Conservation (phyloP, 2,329 filamentous ascomycete species). For the Scortechinia acanthostroma region DNA sequence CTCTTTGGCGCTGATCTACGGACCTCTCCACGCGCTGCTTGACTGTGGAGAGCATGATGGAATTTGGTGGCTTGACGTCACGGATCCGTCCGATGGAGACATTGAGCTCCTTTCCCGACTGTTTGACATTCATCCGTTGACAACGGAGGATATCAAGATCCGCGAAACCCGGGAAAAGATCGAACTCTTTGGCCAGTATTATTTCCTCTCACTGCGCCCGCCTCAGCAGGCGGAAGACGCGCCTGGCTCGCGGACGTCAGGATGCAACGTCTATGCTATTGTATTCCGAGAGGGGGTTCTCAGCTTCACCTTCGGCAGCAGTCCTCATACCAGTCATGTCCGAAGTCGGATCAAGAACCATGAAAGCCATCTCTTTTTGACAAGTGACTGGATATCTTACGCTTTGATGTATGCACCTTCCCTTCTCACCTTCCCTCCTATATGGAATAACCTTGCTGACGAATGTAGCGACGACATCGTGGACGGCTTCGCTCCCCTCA, state of each 20-base stretch:
- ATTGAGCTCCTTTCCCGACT: not conserved
- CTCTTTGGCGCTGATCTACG: not conserved
- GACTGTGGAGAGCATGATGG: not conserved
- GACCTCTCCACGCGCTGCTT: not conserved
- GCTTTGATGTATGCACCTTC: not conserved
- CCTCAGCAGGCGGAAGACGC: not conserved
- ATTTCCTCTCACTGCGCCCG: not conserved
- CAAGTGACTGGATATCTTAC: not conserved
- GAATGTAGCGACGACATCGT: not conserved
- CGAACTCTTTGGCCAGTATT: not conserved
- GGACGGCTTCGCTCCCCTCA: not conserved
- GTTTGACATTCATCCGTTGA: not conserved
- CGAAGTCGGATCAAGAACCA: not conserved
- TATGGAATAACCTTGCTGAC: no score
- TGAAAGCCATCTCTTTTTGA: conserved; percentile 32
- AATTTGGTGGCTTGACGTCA: not conserved
- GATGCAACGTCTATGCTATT: not conserved
- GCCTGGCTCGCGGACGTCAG: not conserved
- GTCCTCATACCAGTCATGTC: not conserved
- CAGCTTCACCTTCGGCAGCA: not conserved
- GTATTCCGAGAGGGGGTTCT: not conserved
- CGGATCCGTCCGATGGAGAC: not conserved
- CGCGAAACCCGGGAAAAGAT: not conserved
- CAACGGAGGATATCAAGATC: not conserved
- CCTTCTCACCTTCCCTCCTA: no score